Evolutionary conservation across 805 yeast genomes (phyloP).

Genomic region (Sugiyamaella qingdaonensis): DNA sequence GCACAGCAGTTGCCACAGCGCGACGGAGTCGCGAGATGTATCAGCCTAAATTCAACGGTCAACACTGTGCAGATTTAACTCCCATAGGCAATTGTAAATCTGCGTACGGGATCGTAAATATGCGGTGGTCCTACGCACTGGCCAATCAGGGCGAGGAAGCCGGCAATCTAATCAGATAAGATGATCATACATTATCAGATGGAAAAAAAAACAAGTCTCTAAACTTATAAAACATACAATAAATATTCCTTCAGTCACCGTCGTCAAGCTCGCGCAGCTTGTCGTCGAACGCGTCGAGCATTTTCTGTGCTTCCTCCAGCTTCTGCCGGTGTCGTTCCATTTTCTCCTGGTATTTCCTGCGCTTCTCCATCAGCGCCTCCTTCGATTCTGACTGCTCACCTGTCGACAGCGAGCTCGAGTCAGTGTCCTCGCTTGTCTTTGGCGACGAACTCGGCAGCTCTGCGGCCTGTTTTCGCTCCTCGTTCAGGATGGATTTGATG

Average conservation of each 20-base stretch:
- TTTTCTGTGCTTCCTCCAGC: slow-evolving; percentile 26
- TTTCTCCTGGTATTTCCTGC: slow-evolving; percentile 33
- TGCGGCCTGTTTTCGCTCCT: slow-evolving; percentile 4
- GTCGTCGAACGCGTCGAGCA: slow-evolving; percentile 30
- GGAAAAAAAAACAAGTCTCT: background rate
- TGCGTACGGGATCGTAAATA: too few relatives aligned
- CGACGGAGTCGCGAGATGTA: too few relatives aligned
- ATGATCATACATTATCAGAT: slow-evolving; percentile 2
- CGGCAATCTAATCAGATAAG: slow-evolving; percentile 6
- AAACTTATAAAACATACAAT: background rate
- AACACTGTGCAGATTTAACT: too few relatives aligned
- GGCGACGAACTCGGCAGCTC: slow-evolving; percentile 1
- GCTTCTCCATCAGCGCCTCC: slow-evolving; percentile 33
- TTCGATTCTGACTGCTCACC: slow-evolving; percentile 13
- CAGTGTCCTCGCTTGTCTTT: background rate
- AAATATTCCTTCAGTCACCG: slow-evolving; percentile 2
- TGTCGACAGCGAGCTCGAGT: background rate
- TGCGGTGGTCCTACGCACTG: background rate
- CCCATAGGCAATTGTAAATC: too few relatives aligned
- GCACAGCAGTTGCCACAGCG: too few relatives aligned
- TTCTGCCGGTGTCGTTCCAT: slow-evolving; percentile 26
- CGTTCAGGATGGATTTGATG: slow-evolving; percentile 15
- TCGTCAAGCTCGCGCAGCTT: slow-evolving; percentile 20
- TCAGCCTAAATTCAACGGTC: too few relatives aligned
- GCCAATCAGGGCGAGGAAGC: too few relatives aligned